phyloP scores from a whole-genome alignment of 345 rosid genomes.

The Sapria himalayana region DNA sequence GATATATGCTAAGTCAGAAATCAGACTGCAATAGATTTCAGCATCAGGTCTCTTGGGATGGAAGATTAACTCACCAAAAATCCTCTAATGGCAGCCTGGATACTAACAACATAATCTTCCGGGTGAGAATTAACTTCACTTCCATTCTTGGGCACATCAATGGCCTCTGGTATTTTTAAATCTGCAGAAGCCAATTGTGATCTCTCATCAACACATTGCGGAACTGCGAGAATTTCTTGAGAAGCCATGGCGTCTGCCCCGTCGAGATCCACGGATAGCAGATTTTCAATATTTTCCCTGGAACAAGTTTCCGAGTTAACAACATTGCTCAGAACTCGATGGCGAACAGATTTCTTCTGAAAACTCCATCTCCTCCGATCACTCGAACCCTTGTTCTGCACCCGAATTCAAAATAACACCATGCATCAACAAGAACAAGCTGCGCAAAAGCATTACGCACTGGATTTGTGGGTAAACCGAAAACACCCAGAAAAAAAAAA shows the following conservation, averaged over 20 bases:
- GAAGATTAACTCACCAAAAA: constrained; percentile 23
- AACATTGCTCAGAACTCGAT: constrained; percentile 42
- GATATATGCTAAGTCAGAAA: not conserved
- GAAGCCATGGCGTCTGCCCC: constrained; percentile 10
- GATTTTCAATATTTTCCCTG: constrained; percentile 19
- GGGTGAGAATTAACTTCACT: constrained; percentile 10
- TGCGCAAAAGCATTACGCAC: not conserved
- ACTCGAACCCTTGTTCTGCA: constrained; percentile 24
- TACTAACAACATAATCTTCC: constrained; percentile 27
- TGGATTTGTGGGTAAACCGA: not conserved
- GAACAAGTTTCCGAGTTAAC: constrained; percentile 23
- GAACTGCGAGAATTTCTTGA: constrained; percentile 16
- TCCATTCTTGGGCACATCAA: constrained; percentile 10
- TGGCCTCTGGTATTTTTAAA: constrained; percentile 12
- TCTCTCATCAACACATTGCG: constrained; percentile 24
- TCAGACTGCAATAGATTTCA: not conserved
- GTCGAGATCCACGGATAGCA: constrained; percentile 17
- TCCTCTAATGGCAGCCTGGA: constrained; percentile 42
- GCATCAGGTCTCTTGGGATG: not conserved
- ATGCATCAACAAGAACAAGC: constrained; percentile 2
- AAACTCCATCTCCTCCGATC: constrained; percentile 54
- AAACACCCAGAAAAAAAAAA: constrained; percentile 1
- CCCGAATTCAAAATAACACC: constrained; percentile 6
- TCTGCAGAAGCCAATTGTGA: constrained; percentile 15
- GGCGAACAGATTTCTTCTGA: constrained; percentile 43